Conservation (phyloP, 441 rosid genomes). For the Eutrema salsugineum region DNA sequence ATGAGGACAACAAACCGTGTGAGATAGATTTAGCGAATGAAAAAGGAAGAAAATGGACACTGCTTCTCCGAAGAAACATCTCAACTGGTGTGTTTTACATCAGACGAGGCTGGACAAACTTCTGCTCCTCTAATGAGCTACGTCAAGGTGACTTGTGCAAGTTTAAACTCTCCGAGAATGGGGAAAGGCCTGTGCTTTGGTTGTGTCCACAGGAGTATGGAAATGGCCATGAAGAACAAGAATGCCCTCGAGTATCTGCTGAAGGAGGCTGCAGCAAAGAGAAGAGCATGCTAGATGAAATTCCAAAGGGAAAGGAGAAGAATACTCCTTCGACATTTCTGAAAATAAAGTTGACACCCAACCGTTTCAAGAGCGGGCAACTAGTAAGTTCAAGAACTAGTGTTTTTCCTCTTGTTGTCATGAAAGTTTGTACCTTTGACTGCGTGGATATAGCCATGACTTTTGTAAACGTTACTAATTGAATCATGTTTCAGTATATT, state of each 20-base stretch:
- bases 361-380: constrained; percentile 7
- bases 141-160: neutral
- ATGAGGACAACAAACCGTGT: neutral
- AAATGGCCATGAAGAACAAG: neutral
- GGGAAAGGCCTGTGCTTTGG: constrained; percentile 13
- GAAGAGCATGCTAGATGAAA: neutral
- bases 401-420: neutral
- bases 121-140: constrained; percentile 15
- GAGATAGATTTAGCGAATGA: constrained; percentile 24
- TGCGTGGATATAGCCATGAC: neutral
- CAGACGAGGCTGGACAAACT: constrained; percentile 21
- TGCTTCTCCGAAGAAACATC: constrained; percentile 7
- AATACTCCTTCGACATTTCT: neutral
- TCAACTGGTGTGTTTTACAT: constrained; percentile 28
- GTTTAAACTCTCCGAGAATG: constrained; percentile 12
- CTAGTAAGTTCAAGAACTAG: constrained; percentile 18
- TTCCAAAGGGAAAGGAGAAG: constrained; percentile 1
- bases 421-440: neutral
- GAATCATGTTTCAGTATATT: constrained; percentile 17
- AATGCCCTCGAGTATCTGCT: neutral
- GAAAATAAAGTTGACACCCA: neutral
- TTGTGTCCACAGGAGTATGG: constrained; percentile 11
- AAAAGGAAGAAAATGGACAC: constrained; percentile 19
- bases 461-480: neutral
- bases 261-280: constrained; percentile 7